These are phyloP conservation scores for Paramecium biaurelia DNA, from an alignment of 73 alveolate species.

Conservation along the genomic window DNA sequence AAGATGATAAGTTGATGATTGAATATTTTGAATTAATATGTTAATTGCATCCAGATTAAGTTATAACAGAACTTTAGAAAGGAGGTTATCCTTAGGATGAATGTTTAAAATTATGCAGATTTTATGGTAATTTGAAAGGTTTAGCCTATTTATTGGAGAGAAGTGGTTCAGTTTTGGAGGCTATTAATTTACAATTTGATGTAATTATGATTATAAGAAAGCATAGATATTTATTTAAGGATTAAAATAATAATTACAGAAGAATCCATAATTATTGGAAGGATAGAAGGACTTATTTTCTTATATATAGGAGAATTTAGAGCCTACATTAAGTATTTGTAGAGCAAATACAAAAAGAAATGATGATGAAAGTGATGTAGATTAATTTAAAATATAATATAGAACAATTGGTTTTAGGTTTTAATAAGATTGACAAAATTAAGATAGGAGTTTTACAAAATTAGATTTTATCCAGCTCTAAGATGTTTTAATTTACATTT, in stretches of 20 bases:
- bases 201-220: neutral
- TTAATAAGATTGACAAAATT: conserved; percentile 36
- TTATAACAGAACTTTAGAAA: neutral
- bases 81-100: conserved; percentile 57
- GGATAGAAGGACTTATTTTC: neutral
- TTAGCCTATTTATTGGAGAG: conserved; percentile 26
- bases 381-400: neutral
- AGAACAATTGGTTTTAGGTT: conserved; percentile 42
- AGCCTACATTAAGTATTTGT: conserved; percentile 12
- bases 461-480: neutral
- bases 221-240: conserved; percentile 8
- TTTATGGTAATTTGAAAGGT: conserved; percentile 42
- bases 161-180: conserved; percentile 47
- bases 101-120: conserved; percentile 38
- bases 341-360: conserved; percentile 30
- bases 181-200: conserved; percentile 38
- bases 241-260: neutral
- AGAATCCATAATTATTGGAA: neutral
- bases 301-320: neutral
- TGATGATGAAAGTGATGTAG: conserved; percentile 52
- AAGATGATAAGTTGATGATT: conserved; percentile 47
- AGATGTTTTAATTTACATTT: conserved; percentile 22
- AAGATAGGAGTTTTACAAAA: conserved; percentile 36
- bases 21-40: conserved; percentile 48
- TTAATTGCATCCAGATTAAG: conserved; percentile 45